phyloP scores from a whole-genome alignment of 2,329 filamentous ascomycete genomes.

The Sporothrix pseudoabietina region DNA sequence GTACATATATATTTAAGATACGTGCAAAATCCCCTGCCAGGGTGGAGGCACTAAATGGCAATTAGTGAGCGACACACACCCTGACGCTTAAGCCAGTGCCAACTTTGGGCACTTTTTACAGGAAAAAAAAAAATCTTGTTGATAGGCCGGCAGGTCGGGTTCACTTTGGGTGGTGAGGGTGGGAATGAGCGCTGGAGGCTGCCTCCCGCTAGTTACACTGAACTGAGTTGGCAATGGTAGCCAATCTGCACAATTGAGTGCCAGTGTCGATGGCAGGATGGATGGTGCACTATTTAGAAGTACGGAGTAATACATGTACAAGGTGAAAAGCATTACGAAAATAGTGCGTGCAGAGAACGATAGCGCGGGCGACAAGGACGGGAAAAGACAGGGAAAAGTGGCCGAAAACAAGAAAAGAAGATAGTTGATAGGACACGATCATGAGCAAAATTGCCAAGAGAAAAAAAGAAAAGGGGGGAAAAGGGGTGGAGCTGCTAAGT shows the following conservation, averaged over 20 bases:
- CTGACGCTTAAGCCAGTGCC: not conserved
- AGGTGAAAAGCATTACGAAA: not conserved
- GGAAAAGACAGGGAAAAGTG: slow-evolving; percentile 13
- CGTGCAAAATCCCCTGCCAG: not conserved
- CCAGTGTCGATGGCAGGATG: slow-evolving; percentile 14
- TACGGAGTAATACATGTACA: too few species aligned
- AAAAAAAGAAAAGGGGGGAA: not conserved
- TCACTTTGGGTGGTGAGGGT: not conserved
- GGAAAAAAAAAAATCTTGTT: slow-evolving; percentile 1
- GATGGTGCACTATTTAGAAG: too few species aligned
- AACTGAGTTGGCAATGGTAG: not conserved
- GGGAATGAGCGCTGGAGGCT: not conserved
- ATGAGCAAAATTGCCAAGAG: not conserved
- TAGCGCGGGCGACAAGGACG: not conserved
- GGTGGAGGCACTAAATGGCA: not conserved
- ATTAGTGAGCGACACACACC: not conserved
- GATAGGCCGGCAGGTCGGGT: not conserved
- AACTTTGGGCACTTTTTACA: not conserved
- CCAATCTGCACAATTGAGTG: slow-evolving; percentile 22
- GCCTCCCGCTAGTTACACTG: not conserved
- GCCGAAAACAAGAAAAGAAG: slow-evolving; percentile 10
- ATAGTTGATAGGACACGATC: not conserved
- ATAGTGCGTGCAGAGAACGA: not conserved
- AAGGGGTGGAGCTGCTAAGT: not conserved
- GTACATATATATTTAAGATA: too few species aligned